Conservation (phyloP, 179 eudicot genomes). For the Drosera spatulata region DNA sequence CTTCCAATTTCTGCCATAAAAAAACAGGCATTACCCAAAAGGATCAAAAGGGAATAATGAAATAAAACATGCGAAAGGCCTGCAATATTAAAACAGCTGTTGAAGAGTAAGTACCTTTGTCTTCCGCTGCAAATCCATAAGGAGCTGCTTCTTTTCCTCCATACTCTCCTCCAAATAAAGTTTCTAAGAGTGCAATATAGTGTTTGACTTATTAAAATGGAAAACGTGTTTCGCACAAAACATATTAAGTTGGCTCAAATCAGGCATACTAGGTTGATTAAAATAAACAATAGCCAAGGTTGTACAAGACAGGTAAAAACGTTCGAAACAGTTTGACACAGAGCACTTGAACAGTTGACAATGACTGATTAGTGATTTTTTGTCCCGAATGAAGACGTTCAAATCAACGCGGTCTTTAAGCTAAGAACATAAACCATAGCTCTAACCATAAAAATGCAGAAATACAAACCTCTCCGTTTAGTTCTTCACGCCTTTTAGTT, state of each 20-base stretch:
- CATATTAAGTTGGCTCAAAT: neutral
- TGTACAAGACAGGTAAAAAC: too few species aligned
- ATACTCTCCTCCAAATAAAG: conserved; percentile 41
- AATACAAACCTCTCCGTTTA: conserved; percentile 57
- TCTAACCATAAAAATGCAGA: neutral
- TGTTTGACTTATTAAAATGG: neutral
- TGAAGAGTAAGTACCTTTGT: conserved; percentile 32
- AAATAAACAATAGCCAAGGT: too few species aligned
- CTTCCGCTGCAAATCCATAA: conserved; percentile 40
- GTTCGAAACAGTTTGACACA: too few species aligned
- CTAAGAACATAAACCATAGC: neutral
- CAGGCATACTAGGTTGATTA: neutral
- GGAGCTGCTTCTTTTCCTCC: conserved; percentile 43
- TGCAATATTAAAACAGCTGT: neutral
- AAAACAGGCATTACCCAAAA: neutral
- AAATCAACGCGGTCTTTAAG: neutral
- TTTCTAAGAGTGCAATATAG: conserved; percentile 25
- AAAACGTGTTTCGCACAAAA: neutral
- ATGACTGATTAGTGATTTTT: too few species aligned
- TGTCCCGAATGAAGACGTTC: too few species aligned
- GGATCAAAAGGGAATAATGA: neutral
- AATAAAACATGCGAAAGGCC: neutral
- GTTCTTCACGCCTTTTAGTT: conserved; percentile 46
- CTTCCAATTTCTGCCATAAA: conserved; percentile 62
- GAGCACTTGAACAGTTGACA: too few species aligned